Evolutionary conservation across 371 early-diverging fungal species (phyloP), one percentile per base, ranked within the genome.

Genomic region (Rhizopus sp.): DNA sequence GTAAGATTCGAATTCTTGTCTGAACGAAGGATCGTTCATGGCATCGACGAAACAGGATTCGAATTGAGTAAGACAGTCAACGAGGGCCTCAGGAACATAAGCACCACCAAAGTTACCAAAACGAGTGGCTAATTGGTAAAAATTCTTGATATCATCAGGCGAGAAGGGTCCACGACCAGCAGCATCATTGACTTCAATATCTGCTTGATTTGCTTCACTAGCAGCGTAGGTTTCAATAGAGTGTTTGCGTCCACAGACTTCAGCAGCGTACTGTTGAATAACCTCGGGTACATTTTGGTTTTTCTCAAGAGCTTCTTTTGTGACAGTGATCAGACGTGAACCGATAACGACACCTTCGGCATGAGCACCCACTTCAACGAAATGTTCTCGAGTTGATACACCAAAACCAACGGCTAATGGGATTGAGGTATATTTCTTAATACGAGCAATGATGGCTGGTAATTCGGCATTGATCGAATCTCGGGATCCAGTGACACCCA

Each of bases 371-470:
- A 97, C 94, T 33, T 83, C 69, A 37, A 78, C 63, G 65, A 96
- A 98, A 55, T 97, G 97, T 53, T 91, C 91, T 38, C 88, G 82
- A 16, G 82, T 95, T 29, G 91, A 82, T 16, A 98, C 96, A 66
- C 99, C 97, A 72, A 98, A 98, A 35, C 99, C 99, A 35, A 98
- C 96, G 13, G 97, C 99, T 45, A 98, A 77, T 4, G 96, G 94
- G 31, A 90, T 60, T 29, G 81, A 59, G 32, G 91, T 88, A 64
- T 90, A 72, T 58, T 91, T 85, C 35, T 88, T 84, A 69, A 98
- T 88, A 47, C 91, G 88, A 2, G 67, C 63, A 40, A 98, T 64
- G 46, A 96, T 73, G 4, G 73, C 62, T 7, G 91, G 87, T 34
- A 97, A 85, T 29, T 89, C 88, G 7, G 70, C 39, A 55, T 82